Base-by-base conservation (phyloP, 257 asterid genomes). In the Petunia secreta region DNA sequence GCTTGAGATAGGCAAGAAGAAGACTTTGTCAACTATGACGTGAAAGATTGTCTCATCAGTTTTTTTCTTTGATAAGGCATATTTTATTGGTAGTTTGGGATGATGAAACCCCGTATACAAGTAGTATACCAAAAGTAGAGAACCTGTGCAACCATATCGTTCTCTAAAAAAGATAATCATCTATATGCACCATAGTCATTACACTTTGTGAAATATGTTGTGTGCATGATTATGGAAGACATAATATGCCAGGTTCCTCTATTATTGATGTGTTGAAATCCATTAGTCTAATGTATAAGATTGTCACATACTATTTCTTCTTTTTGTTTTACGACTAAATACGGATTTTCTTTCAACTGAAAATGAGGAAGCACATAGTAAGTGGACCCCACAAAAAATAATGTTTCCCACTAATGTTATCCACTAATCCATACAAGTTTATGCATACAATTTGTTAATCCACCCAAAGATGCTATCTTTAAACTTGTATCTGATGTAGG, bases 211-310 rank as follows among this genome's bases (percentile, higher is more conserved):
- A 50, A 71, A 50, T 73, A 52, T 50, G 78, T 10, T 46, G 34
- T 34, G 34, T 34, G 13, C 62, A 34, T 73, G 36, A 71, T 50
- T 73, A 34, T 73, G 78, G 78, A 50, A 34, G 62, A 71, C 48
- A 34, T 34, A 71, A 71, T 52, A 5, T 48, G 77, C 1, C 59
- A 4, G 11, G 2, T 48, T 71, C 60, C 25, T 71, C 8, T 71
- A n/a, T n/a, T n/a, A 71, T 48, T 71, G 2, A 71, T 48, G 44
- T 34, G 34, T 25, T 25, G 76, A 37, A 69, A 9, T 25, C 43
- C 43, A 46, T 69, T 25, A n/a, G 41, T 69, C 41, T 46, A 25
- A 34, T 71, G 25, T 25, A 71, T 5, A 48, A 34, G 44, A 71
- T 34, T 50, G 58, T 4, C 60, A 34, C 34, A 34, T 41, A 3